Base-by-base conservation (phyloP, 805 yeast genomes). In the Ogataea sp. region DNA sequence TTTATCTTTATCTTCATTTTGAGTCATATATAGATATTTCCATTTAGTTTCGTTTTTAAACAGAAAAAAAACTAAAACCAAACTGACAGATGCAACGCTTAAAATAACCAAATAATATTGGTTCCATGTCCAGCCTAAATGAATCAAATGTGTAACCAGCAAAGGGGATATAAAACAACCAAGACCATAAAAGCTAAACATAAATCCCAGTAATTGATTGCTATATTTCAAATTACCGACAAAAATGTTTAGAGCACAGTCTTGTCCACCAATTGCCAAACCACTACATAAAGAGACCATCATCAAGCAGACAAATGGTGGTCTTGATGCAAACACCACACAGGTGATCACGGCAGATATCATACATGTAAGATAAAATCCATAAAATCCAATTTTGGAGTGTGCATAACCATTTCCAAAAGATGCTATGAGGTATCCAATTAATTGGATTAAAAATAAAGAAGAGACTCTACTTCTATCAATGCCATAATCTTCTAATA, bases 181-280 rank as follows among this genome's bases (percentile, higher is more conserved):
- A 6, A 73, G 47, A 0, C 80, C 79, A 46, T 71, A 74, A 44
- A 62, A 65, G 0, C 78, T 71, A 52, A 73, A 79, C 51, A 74
- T 51, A 1, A 70, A 51, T 1, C 80, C 80, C 41, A 74, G 50
- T 14, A 74, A 51, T 49, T 70, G 74, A 54, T 73, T 72, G 6
- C 71, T 60, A 46, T 71, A 70, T 11, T 52, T 60, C 36, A 74
- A 56, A 24, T 54, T 52, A 4, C 78, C 77, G 47, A 71, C 44
- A 70, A 76, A 79, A 13, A 74, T 61, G 47, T 75, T 77, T 48
- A 75, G 56, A 7, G 71, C 58, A 28, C 81, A 73, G 52, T 79
- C 86, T 21, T 75, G 47, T 8, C 70, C 46, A 1, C 87, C 86
- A 39, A 64, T 63, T 0, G 82, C 80, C 31, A 78, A 48, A 0